Evolutionary conservation across 75 land plant species (phyloP).

Genomic region (Selaginella tamariscina): DNA sequence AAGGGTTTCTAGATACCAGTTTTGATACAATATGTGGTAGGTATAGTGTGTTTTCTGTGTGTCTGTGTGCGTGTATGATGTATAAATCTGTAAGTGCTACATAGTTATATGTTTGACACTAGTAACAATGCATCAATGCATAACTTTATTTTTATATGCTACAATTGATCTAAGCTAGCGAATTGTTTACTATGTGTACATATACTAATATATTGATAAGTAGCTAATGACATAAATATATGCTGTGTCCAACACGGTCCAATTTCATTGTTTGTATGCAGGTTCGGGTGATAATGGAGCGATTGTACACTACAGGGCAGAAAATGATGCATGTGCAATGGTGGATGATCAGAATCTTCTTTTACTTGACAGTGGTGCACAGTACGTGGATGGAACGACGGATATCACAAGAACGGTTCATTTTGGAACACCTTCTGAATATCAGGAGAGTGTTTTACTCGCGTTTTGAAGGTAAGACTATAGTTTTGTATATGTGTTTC

Average conservation of each 20-base stretch:
- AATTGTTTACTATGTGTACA: not conserved
- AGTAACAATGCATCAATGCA: too few species aligned
- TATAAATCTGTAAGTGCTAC: too few species aligned
- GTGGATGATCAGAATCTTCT: slow-evolving; percentile 66
- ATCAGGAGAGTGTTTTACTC: slow-evolving; percentile 89
- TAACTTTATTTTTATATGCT: not conserved
- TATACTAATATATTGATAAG: not conserved
- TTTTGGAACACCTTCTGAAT: slow-evolving; percentile 66
- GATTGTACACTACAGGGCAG: slow-evolving; percentile 81
- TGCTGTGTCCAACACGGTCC: not conserved
- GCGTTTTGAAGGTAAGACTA: slow-evolving; percentile 83
- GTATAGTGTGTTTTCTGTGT: not conserved
- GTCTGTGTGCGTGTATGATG: too few species aligned
- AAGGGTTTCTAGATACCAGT: slow-evolving; percentile 86
- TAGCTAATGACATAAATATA: not conserved
- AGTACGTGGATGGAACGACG: slow-evolving; percentile 95
- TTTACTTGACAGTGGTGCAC: slow-evolving; percentile 89
- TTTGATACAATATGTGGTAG: slow-evolving; percentile 95
- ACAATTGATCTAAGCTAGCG: not conserved
- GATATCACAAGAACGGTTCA: slow-evolving; percentile 92
- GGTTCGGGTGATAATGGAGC: slow-evolving; percentile 95
- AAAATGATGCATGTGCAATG: slow-evolving; percentile 44
- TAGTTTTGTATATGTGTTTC: too few species aligned
- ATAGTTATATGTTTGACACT: too few species aligned
- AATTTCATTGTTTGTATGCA: slow-evolving; percentile 19